Evolutionary conservation across 306 rosid species (phyloP).

Genomic region (Quillaja saponaria): DNA sequence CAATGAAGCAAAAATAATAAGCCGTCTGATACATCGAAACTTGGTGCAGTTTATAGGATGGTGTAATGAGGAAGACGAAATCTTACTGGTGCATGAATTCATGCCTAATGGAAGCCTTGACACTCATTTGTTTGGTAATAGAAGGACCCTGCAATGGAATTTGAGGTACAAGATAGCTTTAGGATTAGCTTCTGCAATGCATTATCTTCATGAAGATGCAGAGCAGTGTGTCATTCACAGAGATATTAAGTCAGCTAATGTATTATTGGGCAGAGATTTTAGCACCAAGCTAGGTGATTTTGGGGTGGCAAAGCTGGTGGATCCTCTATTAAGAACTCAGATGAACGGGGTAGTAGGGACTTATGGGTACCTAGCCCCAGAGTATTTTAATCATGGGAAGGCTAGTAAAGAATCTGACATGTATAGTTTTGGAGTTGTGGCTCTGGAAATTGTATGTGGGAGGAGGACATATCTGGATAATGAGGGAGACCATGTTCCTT

Average conservation of each 20-base stretch:
- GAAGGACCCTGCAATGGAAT: conserved; percentile 25
- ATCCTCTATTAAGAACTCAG: conserved; percentile 17
- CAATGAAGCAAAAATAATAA: conserved; percentile 34
- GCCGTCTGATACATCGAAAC: conserved; percentile 36
- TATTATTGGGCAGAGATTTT: conserved; percentile 34
- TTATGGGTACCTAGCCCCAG: conserved; percentile 34
- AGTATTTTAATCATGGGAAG: conserved; percentile 24
- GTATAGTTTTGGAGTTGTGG: conserved; percentile 43
- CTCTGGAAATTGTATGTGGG: conserved; percentile 46
- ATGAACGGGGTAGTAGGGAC: conserved; percentile 25
- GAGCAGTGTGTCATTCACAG: conserved; percentile 38
- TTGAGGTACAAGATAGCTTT: conserved; percentile 31
- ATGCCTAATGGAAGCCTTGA: conserved; percentile 40
- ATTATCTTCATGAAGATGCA: conserved; percentile 43
- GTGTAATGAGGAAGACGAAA: conserved; percentile 33
- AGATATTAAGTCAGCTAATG: conserved; percentile 40
- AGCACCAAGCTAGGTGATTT: conserved; percentile 40
- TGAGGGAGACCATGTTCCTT: conserved; percentile 1
- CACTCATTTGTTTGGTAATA: conserved; percentile 29
- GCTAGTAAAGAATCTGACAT: conserved; percentile 38
- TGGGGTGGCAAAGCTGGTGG: conserved; percentile 37
- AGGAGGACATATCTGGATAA: conserved; percentile 5
- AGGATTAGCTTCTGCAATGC: conserved; percentile 40
- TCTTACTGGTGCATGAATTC: conserved; percentile 33
- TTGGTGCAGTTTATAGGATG: conserved; percentile 39